Base-by-base conservation (phyloP, 495 filamentous ascomycete species). In the Hyaloscypha bicolor region DNA sequence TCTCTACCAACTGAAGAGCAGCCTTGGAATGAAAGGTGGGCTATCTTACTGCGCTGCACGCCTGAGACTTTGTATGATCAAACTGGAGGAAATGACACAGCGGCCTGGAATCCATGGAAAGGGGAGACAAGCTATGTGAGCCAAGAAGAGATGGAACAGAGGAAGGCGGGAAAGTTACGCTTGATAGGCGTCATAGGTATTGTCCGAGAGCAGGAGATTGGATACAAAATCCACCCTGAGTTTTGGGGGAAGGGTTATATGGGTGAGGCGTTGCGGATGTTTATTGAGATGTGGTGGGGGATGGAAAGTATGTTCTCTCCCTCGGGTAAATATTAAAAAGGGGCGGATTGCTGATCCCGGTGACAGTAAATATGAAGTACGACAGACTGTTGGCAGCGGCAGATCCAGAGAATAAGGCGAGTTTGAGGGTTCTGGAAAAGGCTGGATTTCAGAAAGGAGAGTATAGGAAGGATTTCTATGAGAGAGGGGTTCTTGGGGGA, bases 221-320 rank as follows among this genome's bases (percentile, higher is more conserved):
- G 62, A 1, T 73, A 73, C 45, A 62, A 57, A 31, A 16, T 73
- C 19, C 59, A 66, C 62, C 60, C 65, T 19, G 66, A 70, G 6
- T 69, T 48, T 48, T 71, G 71, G 68, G 66, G 71, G 32, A 68
- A 67, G 33, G 71, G 71, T 31, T 73, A 66, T 32, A 69, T 69
- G 68, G 55, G 62, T 6, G 71, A 73, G 39, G 71, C 71, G 9
- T 31, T 73, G 8, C n/a, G 6, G 6, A 8, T 69, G 48, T 71
- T 73, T 42, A 62, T 71, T 6, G 45, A 64, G 1, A 45, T 68
- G 29, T 73, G 42, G 55, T 69, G 67, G 67, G 58, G 45, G 21
- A 19, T 66, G 30, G 42, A 37, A 60, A 30, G 39, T 37, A 16
- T 12, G 42, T 37, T 58, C 9, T 55, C 9, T 3, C 22, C 1